phyloP scores from a whole-genome alignment of 2,329 filamentous ascomycete species.

The Clarireedia homoeocarpa region DNA sequence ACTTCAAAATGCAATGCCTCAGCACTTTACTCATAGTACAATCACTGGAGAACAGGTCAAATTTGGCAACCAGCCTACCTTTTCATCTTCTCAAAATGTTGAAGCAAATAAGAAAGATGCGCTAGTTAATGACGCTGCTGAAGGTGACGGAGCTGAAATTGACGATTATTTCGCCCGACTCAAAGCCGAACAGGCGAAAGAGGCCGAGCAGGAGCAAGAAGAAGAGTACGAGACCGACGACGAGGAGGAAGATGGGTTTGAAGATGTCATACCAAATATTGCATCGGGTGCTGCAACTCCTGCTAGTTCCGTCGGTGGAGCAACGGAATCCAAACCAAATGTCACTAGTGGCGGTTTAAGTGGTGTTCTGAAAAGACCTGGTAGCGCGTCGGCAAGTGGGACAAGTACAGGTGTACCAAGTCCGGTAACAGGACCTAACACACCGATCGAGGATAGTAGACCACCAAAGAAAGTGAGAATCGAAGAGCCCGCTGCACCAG shows the following conservation, averaged over 20 bases:
- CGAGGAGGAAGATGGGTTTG: slow-evolving; percentile 37
- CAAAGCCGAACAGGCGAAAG: slow-evolving; percentile 50
- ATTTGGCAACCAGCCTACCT: slow-evolving; percentile 31
- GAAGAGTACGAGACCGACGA: slow-evolving; percentile 44
- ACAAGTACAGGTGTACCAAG: slow-evolving; percentile 28
- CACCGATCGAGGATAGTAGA: slow-evolving; percentile 35
- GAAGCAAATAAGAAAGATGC: slow-evolving; percentile 41
- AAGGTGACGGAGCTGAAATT: slow-evolving; percentile 49
- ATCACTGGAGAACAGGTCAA: slow-evolving; percentile 56
- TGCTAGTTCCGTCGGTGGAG: slow-evolving; percentile 20
- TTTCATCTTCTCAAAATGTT: slow-evolving; percentile 30
- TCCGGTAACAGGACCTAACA: slow-evolving; percentile 29
- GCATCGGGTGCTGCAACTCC: slow-evolving; percentile 25
- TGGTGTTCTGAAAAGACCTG: slow-evolving; percentile 24
- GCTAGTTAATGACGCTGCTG: slow-evolving; percentile 31
- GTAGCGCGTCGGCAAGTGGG: slow-evolving; percentile 25
- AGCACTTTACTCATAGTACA: slow-evolving; percentile 66
- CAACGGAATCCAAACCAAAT: slow-evolving; percentile 14
- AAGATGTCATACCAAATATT: slow-evolving; percentile 34
- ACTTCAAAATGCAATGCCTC: slow-evolving; percentile 60
- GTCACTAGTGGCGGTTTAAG: slow-evolving; percentile 17
- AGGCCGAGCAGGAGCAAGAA: slow-evolving; percentile 40
- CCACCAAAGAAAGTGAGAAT: slow-evolving; percentile 55
- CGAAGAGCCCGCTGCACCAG: slow-evolving; percentile 34
- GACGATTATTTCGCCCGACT: slow-evolving; percentile 62